Evolutionary conservation across 257 asterid genomes (phyloP), one percentile per base, ranked within the genome.

Genomic region (Solanum lignicaule): DNA sequence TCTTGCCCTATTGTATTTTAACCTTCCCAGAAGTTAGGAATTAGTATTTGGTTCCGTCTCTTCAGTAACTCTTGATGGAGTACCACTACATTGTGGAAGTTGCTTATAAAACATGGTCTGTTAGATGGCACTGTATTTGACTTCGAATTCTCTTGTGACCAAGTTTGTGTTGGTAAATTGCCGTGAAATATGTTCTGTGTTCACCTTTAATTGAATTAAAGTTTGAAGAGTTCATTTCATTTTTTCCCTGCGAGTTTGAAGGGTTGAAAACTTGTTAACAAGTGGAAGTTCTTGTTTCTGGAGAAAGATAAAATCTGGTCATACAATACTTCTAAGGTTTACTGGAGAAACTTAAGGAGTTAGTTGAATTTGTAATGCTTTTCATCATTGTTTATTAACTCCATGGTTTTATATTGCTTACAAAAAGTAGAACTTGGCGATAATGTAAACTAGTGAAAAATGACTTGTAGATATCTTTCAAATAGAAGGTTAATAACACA

Each of bases 401-500:
- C 41, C 39, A 29, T 9, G 29, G 29, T 81, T 16, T 81, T 81
- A 81, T 79, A 43, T 46, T 81, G 85, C 16, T 81, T 38, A 46
- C 39, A 81, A 29, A 81, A 86, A 62, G 62, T 83, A 65, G 41
- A 25, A 76, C 66, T 16, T 15, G 20, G n/a, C 68, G 21, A 71
- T 87, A 62, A 29, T 69, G 36, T n/a, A n/a, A 20, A 48, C 76
- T 55, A 82, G 83, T 88, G 84, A 84, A 79, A 60, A 74, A 65
- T 38, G 82, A 48, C 88, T 83, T 87, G 8, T 83, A 88, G 81
- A 89, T 91, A 52, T 88, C 46, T 69, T 39, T 88, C 83, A 74
- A 91, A 90, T 87, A 52, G 60, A 90, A 90, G 90, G 86, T 84
- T 89, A 92, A 90, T 72, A 90, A 89, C 87, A 83, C 79, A 90